A percentile compares a stretch with the other conserved stretches of the same genome.
Conservation (phyloP, 495 filamentous ascomycete genomes). For the Tricharina praecox region DNA sequence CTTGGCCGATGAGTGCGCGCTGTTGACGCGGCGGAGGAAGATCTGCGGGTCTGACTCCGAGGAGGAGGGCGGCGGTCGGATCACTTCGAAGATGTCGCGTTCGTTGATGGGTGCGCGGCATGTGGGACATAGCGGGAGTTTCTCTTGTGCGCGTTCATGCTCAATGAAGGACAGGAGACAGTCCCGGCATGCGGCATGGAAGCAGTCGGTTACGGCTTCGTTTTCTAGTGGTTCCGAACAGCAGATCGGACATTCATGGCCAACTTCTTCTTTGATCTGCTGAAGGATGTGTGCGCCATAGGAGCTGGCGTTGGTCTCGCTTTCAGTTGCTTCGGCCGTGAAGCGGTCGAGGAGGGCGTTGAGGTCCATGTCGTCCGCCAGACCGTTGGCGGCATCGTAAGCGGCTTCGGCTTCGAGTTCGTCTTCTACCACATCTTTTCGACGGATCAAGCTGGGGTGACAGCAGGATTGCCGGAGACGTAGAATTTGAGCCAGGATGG, state of each 20-base stretch:
- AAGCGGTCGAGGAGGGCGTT: conserved; percentile 70
- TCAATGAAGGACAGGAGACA: conserved; percentile 74
- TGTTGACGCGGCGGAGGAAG: conserved; percentile 55
- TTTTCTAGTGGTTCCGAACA: conserved; percentile 87
- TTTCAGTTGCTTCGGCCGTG: conserved; percentile 38
- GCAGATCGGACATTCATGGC: conserved; percentile 87
- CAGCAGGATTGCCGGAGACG: conserved; percentile 89
- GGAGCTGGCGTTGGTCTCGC: conserved; percentile 45
- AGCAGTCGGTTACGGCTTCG: conserved; percentile 84
- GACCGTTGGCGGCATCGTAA: conserved; percentile 59
- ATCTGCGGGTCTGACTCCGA: conserved; percentile 42
- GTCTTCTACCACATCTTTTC: conserved; percentile 67
- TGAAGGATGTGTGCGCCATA: conserved; percentile 75
- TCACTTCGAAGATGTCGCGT: conserved; percentile 79
- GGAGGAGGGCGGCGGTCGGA: conserved; percentile 35
- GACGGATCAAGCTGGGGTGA: conserved; percentile 75
- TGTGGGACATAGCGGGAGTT: conserved; percentile 66
- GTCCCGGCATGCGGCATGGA: conserved; percentile 89
- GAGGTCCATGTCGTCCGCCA: conserved; percentile 94
- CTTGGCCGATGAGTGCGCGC: conserved; percentile 70
- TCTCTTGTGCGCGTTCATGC: conserved; percentile 61
- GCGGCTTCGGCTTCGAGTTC: conserved; percentile 69
- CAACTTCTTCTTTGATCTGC: conserved; percentile 77
- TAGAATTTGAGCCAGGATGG: conserved; percentile 91
- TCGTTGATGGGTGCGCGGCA: conserved; percentile 70